Evolutionary conservation across 345 rosid species (phyloP).

Genomic region (Viola odorata): DNA sequence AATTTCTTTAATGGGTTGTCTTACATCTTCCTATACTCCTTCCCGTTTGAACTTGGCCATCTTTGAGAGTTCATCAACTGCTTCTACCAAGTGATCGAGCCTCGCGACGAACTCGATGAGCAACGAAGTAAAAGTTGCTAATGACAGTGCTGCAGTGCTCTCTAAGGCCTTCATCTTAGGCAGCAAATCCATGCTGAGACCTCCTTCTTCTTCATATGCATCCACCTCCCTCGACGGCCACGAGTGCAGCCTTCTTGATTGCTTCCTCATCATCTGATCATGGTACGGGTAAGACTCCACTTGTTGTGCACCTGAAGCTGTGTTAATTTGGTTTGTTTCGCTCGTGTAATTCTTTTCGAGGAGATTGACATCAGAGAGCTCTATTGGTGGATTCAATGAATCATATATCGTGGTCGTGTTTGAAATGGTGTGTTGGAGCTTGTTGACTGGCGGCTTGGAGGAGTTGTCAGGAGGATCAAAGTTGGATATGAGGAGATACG

Average conservation of each 20-base stretch:
- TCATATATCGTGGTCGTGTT: conserved; percentile 9
- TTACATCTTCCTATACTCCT: conserved; percentile 13
- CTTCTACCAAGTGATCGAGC: conserved; percentile 59
- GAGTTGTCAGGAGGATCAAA: conserved; percentile 26
- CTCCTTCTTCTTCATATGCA: conserved; percentile 50
- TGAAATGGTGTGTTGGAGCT: conserved; percentile 19
- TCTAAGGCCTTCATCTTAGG: conserved; percentile 49
- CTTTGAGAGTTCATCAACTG: conserved; percentile 48
- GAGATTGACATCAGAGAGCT: conserved; percentile 12
- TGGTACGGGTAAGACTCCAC: conserved; percentile 34
- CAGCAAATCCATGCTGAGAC: conserved; percentile 15
- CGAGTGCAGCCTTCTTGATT: conserved; percentile 44
- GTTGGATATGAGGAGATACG: conserved; percentile 36
- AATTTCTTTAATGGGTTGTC: conserved; percentile 6
- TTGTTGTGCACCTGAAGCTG: conserved; percentile 3
- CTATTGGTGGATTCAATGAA: conserved; percentile 6
- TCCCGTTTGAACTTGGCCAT: conserved; percentile 48
- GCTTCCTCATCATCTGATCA: conserved; percentile 49
- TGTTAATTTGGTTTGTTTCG: not conserved
- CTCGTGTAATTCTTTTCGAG: not conserved
- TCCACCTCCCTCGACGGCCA: conserved; percentile 60
- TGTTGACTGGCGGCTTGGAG: conserved; percentile 19
- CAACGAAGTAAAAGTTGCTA: conserved; percentile 52
- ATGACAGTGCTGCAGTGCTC: conserved; percentile 57
- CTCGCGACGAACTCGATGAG: conserved; percentile 60